A percentile compares a stretch with the other conserved stretches of the same genome.
Conservation (phyloP, 306 rosid genomes). For the Notholithocarpus densiflorus region DNA sequence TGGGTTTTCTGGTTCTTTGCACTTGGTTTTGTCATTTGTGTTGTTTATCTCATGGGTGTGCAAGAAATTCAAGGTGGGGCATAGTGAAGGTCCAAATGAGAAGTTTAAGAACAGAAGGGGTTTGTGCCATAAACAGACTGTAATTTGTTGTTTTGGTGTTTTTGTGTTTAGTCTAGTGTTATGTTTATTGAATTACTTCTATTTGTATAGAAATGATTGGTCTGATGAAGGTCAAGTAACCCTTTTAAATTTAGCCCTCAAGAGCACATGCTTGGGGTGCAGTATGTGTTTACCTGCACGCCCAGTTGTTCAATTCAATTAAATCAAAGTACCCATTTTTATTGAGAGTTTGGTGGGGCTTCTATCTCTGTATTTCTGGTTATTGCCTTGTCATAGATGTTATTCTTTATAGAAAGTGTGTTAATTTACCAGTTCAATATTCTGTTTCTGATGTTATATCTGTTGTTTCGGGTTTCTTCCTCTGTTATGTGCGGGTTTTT, state of each 20-base stretch:
- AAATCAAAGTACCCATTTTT: slow-evolving; percentile 26
- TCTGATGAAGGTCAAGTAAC: slow-evolving; percentile 33
- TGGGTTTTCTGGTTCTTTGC: slow-evolving; percentile 25
- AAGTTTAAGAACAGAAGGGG: neutral
- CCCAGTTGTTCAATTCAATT: slow-evolving; percentile 26
- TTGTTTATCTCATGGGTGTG: slow-evolving; percentile 25
- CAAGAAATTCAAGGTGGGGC: slow-evolving; percentile 4
- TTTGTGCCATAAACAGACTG: slow-evolving; percentile 5
- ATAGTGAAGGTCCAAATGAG: slow-evolving; percentile 23
- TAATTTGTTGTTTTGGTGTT: slow-evolving; percentile 26
- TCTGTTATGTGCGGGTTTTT: slow-evolving; percentile 32
- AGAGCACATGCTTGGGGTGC: slow-evolving; percentile 39
- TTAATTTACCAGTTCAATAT: slow-evolving; percentile 14
- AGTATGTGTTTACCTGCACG: slow-evolving; percentile 21
- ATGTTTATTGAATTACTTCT: slow-evolving; percentile 21
- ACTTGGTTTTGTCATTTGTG: slow-evolving; percentile 21
- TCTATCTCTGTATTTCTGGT: slow-evolving; percentile 33
- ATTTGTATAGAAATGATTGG: slow-evolving; percentile 32
- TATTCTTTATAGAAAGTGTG: slow-evolving; percentile 18
- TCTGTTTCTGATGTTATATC: slow-evolving; percentile 40
- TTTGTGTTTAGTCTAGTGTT: slow-evolving; percentile 19
- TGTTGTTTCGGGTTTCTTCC: slow-evolving; percentile 23
- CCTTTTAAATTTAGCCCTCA: slow-evolving; percentile 38
- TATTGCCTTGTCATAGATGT: slow-evolving; percentile 26
- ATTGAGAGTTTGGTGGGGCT: slow-evolving; percentile 41